Evolutionary conservation across 208 protist species (phyloP).

Genomic region (Spongospora subterranea): DNA sequence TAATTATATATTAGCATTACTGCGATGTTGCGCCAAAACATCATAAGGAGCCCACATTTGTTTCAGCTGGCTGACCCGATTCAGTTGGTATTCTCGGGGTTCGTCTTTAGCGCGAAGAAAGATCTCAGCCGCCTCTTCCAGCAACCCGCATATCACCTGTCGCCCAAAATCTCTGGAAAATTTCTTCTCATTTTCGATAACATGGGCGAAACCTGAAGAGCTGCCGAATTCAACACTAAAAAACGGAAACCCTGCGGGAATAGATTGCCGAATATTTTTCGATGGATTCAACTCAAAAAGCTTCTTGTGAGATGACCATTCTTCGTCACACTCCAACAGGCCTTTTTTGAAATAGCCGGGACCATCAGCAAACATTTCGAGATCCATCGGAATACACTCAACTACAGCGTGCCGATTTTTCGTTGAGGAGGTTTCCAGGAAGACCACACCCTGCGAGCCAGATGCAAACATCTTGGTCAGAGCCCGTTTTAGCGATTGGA

Average conservation of each 20-base stretch:
- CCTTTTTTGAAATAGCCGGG: constrained; percentile 65
- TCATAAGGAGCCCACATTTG: constrained; percentile 34
- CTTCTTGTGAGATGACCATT: constrained; percentile 55
- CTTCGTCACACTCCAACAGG: constrained; percentile 60
- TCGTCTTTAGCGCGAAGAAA: constrained; percentile 56
- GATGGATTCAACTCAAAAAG: background rate
- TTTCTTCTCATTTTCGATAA: constrained; percentile 57
- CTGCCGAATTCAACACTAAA: constrained; percentile 53
- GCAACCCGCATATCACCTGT: constrained; percentile 61
- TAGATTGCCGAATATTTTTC: background rate
- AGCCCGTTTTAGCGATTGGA: background rate
- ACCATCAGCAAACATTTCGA: constrained; percentile 28
- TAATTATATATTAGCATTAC: no score
- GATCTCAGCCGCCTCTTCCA: constrained; percentile 61
- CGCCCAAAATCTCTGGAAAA: constrained; percentile 39
- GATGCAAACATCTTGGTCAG: constrained; percentile 37
- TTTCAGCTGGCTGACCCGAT: constrained; percentile 53
- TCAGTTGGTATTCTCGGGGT: constrained; percentile 16
- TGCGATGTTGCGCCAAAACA: background rate
- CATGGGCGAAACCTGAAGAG: constrained; percentile 26
- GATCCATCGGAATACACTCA: constrained; percentile 59
- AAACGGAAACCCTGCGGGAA: constrained; percentile 42
- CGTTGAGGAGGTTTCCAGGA: constrained; percentile 4
- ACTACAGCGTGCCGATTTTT: constrained; percentile 27
- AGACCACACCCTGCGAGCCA: background rate